phyloP scores from a whole-genome alignment of 2,329 filamentous ascomycete species.

The Sporothrix schenckii region DNA sequence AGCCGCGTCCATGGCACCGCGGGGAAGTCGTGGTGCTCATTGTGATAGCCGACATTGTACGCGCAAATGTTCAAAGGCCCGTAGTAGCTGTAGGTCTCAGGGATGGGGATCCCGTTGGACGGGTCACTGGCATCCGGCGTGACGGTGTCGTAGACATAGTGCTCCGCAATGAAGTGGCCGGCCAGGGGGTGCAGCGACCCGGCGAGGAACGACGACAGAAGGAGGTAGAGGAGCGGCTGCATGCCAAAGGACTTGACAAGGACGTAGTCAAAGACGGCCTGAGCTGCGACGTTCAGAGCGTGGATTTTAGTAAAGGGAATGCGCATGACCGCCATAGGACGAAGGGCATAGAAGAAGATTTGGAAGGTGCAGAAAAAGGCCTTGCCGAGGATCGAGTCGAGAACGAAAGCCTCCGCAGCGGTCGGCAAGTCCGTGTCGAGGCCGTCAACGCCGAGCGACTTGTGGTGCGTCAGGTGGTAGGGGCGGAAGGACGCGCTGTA shows the following conservation, averaged over 20 bases:
- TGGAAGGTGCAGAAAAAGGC: slow-evolving; percentile 99
- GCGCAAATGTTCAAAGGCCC: slow-evolving; percentile 88
- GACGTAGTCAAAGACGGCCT: slow-evolving; percentile 75
- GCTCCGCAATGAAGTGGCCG: slow-evolving; percentile 97
- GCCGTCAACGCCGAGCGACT: slow-evolving; percentile 93
- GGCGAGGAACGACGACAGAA: slow-evolving; percentile 89
- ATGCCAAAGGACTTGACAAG: slow-evolving; percentile 64
- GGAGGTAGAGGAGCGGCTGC: slow-evolving; percentile 75
- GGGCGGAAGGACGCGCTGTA: slow-evolving; percentile 97
- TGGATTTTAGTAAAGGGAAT: slow-evolving; percentile 86
- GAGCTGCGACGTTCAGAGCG: slow-evolving; percentile 75
- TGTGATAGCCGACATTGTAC: slow-evolving; percentile 97
- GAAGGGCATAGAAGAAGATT: slow-evolving; percentile 96
- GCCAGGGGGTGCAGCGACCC: slow-evolving; percentile 92
- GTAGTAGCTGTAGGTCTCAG: slow-evolving; percentile 98
- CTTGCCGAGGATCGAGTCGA: slow-evolving; percentile 94
- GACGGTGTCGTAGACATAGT: slow-evolving; percentile 77
- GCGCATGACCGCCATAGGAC: slow-evolving; percentile 91
- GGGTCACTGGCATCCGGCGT: slow-evolving; percentile 59
- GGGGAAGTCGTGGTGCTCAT: slow-evolving; percentile 98
- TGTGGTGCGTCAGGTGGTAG: slow-evolving; percentile 98
- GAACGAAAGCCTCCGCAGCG: slow-evolving; percentile 83
- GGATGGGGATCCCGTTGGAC: slow-evolving; percentile 66
- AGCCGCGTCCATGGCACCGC: slow-evolving; percentile 93
- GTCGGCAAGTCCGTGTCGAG: slow-evolving; percentile 96